Base-by-base conservation (phyloP, 192 early-diverging fungal species). In the Entomortierella chlamydospora region DNA sequence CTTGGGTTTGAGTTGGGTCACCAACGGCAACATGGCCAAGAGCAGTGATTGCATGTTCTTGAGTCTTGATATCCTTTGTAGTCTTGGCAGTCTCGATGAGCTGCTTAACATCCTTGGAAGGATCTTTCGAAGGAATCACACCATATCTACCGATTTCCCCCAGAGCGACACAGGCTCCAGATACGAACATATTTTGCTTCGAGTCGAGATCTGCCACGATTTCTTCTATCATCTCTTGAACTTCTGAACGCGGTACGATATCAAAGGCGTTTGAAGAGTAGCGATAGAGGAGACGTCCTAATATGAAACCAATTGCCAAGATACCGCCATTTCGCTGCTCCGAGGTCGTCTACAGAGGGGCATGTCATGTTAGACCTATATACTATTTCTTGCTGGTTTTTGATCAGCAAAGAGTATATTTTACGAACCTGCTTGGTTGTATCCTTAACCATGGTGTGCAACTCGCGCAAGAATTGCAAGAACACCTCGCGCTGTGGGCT, bases 61-160 rank as follows among this genome's bases (percentile, higher is more conserved):
- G 90, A 12, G 91, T 81, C 81, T 95, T 93, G 41, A 88, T 58
- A n/a, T 93, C 94, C 49, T 93, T 93, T 22, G 87, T 79, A 4
- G 59, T 68, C 57, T 91, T 94, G 28, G 81, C 81, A 0, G 93
- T 56, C 13, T 59, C 64, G 1, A 81, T 83, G 54, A 93, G 61
- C 41, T 84, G 83, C 13, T 87, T 66, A 23, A 91, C 43, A 17
- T 63, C 70, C 33, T 47, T 60, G 13, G 26, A 23, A 11, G 57
- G 9, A 31, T 64, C 53, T 22, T 42, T 45, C n/a, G 84, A 70
- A 8, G 80, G 80, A 10, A 94, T 61, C 6, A 65, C 41, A 2
- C 74, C 83, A 60, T 91, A 91, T 23, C 93, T 72, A 4, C 93
- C 90, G 17, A 92, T 79, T 60, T 97, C 94, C 4, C 90, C 87